Percentiles rank a stretch among this genome's conserved stretches.
Evolutionary conservation across 257 asterid species (phyloP).

Genomic region (Fraxinus quadrangulata): DNA sequence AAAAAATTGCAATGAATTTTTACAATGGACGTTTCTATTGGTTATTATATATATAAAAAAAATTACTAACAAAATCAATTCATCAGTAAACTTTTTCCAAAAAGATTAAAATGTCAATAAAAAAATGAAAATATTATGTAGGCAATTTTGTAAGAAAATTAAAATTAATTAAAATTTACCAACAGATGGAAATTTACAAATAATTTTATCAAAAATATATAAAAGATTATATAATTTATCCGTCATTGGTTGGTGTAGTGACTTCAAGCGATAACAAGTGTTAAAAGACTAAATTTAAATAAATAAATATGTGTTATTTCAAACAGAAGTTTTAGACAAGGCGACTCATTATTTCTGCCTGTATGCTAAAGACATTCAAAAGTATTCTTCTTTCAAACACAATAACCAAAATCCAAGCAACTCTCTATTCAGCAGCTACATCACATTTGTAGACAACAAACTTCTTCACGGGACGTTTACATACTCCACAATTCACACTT

Average conservation of each 20-base stretch:
- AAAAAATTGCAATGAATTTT: too few species aligned
- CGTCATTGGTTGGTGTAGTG: not conserved
- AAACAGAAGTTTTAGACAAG: not conserved
- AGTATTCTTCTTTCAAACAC: not conserved
- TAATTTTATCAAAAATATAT: too few species aligned
- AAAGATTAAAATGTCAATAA: too few species aligned
- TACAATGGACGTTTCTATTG: too few species aligned
- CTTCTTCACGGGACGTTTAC: constrained; percentile 55
- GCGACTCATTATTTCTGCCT: not conserved
- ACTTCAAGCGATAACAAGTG: not conserved
- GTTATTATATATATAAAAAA: too few species aligned
- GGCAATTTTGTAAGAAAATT: too few species aligned
- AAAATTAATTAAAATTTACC: too few species aligned
- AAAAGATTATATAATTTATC: not conserved
- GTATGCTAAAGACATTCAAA: not conserved
- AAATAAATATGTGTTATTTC: not conserved
- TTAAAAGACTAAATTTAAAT: not conserved
- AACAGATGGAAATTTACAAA: too few species aligned
- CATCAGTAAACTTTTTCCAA: too few species aligned
- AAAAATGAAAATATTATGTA: too few species aligned
- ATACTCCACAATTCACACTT: constrained; percentile 43
- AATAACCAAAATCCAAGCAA: not conserved
- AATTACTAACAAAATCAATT: too few species aligned
- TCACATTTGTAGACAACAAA: constrained; percentile 63
- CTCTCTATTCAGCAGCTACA: constrained; percentile 19